Base-by-base conservation (phyloP, 163 green algal species). In the Chlamydomonas reinhardtii region DNA sequence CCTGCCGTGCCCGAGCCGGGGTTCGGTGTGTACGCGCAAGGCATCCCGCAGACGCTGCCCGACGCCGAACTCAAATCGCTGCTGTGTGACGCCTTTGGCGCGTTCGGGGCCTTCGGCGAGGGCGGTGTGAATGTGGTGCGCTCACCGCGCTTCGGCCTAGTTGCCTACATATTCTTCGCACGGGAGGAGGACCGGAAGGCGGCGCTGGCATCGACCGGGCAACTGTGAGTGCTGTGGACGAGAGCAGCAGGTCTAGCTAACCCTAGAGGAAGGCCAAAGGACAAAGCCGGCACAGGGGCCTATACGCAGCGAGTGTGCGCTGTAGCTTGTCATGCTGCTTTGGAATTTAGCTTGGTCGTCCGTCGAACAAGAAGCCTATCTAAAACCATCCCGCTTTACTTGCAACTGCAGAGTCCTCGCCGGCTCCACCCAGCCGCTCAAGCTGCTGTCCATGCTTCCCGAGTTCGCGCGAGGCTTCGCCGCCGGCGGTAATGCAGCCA, bases 81-180 rank as follows among this genome's bases (percentile, higher is more conserved):
- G 20, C 80, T 86, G 27, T 54, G 16, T 8, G 56, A 16, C 8
- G 56, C 73, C 56, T 79, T 86, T n/a, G 25, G 70, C 0, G 25
- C 79, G 70, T 86, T 86, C 34, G 80, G 80, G 5, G 5, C 70
- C 34, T 80, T 86, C 31, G 70, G 70, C 24, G 15, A 37, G 14
- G 32, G 72, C 29, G 82, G 82, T 39, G 31, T 87, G 0, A 81
- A 87, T n/a, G 61, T 87, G 11, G 64, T 87, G 54, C 37, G 61
- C n/a, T 87, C 82, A 43, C 82, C 82, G 31, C 82, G 82, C 72
- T 87, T 76, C 17, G 82, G 82, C 19, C 71, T 79, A 20, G 82
- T 87, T 6, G 82, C 82, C 27, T 87, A 87, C 72, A 56, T 87
- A 6, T 81, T 81, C 32, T 87, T 82, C 43, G 35, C 39, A 31